Base-by-base conservation (phyloP, 148 eudicot species). In the Fagopyrum tataricum region DNA sequence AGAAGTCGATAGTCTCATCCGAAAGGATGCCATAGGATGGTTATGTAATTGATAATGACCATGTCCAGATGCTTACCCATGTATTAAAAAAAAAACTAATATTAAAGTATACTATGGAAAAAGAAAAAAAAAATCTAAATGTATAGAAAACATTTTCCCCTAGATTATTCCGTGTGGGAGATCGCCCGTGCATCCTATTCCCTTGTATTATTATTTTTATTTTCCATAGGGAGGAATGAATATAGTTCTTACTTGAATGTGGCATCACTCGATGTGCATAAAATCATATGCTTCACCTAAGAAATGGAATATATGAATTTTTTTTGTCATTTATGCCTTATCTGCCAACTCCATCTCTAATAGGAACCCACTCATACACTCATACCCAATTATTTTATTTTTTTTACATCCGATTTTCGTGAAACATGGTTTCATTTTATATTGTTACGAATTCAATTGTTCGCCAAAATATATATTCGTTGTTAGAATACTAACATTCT, bases 321-420 rank as follows among this genome's bases (percentile, higher is more conserved):
- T 10, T 31, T 31, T 31, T 31, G 37, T 31, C 8, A 18, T 37
- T 64, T 64, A 4, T 37, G 44, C 69, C 69, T 64, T 64, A 64
- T 64, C 43, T 64, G 69, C 69, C 69, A 64, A 64, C 69, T 64
- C 69, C 44, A 15, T 64, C 43, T 43, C n/a, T 5, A 64, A 64
- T 64, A 64, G 20, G 69, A 64, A 37, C 69, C 69, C 69, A 64
- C 69, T 64, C 69, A 37, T 31, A 31, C 2, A 31, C 2, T 31
- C 37, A 0, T 37, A 13, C 6, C 69, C 13, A 5, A 37, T 64
- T 15, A 21, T 13, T 13, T 24, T 31, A 26, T 23, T 59, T 5
- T 59, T 59, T 12, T 61, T 10, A 12, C 40, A 24, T 61, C 41
- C 18, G 11, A 24, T 61, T 64, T 24, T 64, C 2, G 18, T 15